Conservation (phyloP, 2,329 filamentous ascomycete genomes). For the Thyridium curvatum region DNA sequence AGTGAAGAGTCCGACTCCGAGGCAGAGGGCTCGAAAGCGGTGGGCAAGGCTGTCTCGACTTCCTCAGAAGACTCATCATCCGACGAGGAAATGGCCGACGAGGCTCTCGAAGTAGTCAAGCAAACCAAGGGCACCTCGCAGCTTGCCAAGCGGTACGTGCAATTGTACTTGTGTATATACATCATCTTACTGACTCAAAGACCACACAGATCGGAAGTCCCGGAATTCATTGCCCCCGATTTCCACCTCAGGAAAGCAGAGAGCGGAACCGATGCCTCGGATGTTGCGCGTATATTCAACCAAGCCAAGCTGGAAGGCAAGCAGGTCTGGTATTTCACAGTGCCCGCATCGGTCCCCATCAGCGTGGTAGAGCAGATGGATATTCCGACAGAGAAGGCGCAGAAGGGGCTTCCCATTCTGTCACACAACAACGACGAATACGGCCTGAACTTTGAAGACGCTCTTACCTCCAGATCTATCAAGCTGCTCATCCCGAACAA, state of each 20-base stretch:
- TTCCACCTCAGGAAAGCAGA: conserved; percentile 47
- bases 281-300: conserved; percentile 49
- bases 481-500: conserved; percentile 56
- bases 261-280: conserved; percentile 31
- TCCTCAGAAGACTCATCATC: not conserved
- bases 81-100: conserved; percentile 19
- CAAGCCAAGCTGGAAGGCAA: conserved; percentile 58
- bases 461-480: conserved; percentile 43
- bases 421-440: conserved; percentile 60
- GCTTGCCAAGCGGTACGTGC: conserved; percentile 14
- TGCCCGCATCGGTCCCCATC: conserved; percentile 63
- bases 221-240: conserved; percentile 40
- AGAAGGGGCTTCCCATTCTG: conserved; percentile 48
- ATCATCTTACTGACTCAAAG: not conserved
- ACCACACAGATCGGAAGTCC: conserved; percentile 12
- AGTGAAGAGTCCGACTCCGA: conserved; percentile 16
- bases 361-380: conserved; percentile 59
- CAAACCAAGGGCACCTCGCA: conserved; percentile 1
- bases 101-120: conserved; percentile 22
- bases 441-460: conserved; percentile 46
- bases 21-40: conserved; percentile 1
- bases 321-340: conserved; percentile 76
- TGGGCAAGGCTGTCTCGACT: not conserved
- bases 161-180: conserved; percentile 8
- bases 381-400: conserved; percentile 49